Base-by-base conservation (phyloP, 1,284 basidiomycete species). In the Marasmius sp. region DNA sequence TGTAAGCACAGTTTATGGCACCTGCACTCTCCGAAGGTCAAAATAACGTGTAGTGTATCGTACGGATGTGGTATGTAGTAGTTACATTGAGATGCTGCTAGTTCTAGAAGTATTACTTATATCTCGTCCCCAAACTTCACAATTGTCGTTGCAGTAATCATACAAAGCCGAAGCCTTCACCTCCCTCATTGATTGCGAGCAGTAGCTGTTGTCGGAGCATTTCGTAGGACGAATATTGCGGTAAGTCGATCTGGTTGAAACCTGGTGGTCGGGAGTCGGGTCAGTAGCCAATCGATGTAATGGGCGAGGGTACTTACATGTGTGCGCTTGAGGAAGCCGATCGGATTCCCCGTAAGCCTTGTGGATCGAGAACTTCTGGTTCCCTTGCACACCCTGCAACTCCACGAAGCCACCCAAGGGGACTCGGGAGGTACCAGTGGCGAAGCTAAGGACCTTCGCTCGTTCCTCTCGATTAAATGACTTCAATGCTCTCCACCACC, bases 401-500 rank as follows among this genome's bases (percentile, higher is more conserved):
- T 97, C 95, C 36, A 88, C 87, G 75, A 98, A 98, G 16, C 96
- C 96, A 61, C 90, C 92, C 33, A 98, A 84, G 14, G 97, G 97
- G 0, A 99, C 97, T 61, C 96, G 88, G 39, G 95, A 96, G 0
- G 95, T 95, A 67, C 85, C 95, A 1, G 97, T 98, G 39, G 96
- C 96, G 77, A 99, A 99, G 80, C 97, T 97, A 66, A 97, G 81
- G 60, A 96, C 92, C 74, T 98, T 97, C 18, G 96, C 95, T 62
- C 95, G 85, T 76, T 99, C 95, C 69, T 98, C 96, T 57, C 97
- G 93, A 69, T 94, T 96, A 80, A 98, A 98, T 12, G 94, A 96
- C 74, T 98, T 95, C 56, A 99, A 86, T 1, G 97, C 96, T 67
- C 97, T 87, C 97, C 97, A 99, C 91, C 95, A 98, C 96, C 97